Base-by-base conservation (phyloP, 768 basidiomycete genomes). In the Boletus coccyginus region DNA sequence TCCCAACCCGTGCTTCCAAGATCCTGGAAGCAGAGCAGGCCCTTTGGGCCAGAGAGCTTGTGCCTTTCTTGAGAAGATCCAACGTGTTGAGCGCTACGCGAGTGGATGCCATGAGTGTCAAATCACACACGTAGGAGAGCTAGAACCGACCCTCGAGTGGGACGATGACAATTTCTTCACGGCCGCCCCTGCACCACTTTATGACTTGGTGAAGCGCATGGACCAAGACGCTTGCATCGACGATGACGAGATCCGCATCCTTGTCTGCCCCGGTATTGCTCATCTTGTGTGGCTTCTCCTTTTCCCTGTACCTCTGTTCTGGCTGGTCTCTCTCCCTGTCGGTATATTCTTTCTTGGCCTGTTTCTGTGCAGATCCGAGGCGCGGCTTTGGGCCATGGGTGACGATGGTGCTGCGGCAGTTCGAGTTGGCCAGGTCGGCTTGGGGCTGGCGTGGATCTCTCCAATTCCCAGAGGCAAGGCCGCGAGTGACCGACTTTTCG, bases 31-130 rank as follows among this genome's bases (percentile, higher is more conserved):
- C 94, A 0, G 87, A 79, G 21, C 94, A 88, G 2, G 94, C 94
- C 27, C 87, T 85, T 66, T 90, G 84, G 0, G 94, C 92, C 12
- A 93, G 79, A 0, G 82, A 74, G 29, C 80, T 88, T 0, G 86
- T 85, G 1, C 94, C 94, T 68, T 96, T 97, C 81, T 97, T 97
- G 66, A 96, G 81, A 2, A 95, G 75, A 67, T 97, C 94, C 3
- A 97, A 80, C 0, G 94, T 95, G 65, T 94, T 95, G 29, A 97
- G 79, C 10, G 89, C 94, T 96, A 69, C 27, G 49, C 24, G 27
- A 40, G 27, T 33, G 33, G 42, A 24, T 33, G 33, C 44, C 16
- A 24, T 62, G 59, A 64, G 63, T 33, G 47, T 6, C 47, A 49
- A 21, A 55, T 50, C 12, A 29, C 8, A 27, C 19, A 17, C 14